Base-by-base conservation (phyloP, 768 basidiomycete genomes). In the Auriculariales sp. region DNA sequence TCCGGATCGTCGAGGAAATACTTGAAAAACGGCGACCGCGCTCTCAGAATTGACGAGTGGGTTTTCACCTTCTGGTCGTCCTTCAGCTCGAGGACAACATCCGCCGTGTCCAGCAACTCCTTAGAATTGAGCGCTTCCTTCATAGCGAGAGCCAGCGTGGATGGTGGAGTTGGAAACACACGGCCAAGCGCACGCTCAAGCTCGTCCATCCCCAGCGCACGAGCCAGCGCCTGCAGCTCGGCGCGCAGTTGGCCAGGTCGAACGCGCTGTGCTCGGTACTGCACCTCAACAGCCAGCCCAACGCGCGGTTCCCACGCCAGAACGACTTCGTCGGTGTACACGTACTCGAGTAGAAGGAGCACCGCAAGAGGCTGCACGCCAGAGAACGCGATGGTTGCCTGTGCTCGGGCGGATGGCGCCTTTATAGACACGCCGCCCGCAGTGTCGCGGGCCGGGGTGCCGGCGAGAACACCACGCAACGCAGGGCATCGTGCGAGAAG, bases 271-370 rank as follows among this genome's bases (percentile, higher is more conserved):
- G 44, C 52, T 5, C 59, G 51, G n/a, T 74, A 66, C 19, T 69
- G 64, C 3, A 57, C 59, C 25, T 70, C 67, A 2, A 83, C 62
- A 1, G 65, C 61, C 0, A 65, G 55, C 3, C 66, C 70, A 10
- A 87, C 70, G 15, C 90, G 77, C 11, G 71, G 69, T 60, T 98
- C 92, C 88, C 91, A 93, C 12, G 92, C 62, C 0, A 88, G 79
- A 10, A 88, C 68, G 1, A 93, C 63, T 33, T 80, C 74, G 61
- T 99, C 94, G 1, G 85, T 74, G 63, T 97, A 97, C n/a, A 97
- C 63, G 58, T 91, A 97, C 22, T 79, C 73, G 17, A 95, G 62
- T 17, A 97, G 67, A 19, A 94, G 71, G 14, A 95, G 73, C 14
- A 83, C 63, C 0, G 88, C 67, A 5, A 93, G 65, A 0, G 82